These are phyloP conservation scores for Russula foetens DNA, from an alignment of 768 basidiomycete genomes.

Conservation along the genomic window DNA sequence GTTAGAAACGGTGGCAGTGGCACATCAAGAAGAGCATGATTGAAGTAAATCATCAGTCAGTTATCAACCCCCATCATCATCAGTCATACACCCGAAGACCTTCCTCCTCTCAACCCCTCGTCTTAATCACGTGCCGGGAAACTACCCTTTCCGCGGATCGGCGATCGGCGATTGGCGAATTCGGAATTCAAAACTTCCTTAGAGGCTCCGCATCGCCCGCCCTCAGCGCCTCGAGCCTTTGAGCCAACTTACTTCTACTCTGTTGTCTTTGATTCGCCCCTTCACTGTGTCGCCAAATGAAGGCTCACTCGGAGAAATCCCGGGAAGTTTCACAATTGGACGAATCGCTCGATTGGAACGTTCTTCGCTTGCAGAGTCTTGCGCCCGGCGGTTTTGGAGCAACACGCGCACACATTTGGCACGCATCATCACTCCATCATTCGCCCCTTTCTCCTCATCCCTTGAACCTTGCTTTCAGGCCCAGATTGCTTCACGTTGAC, in stretches of 20 bases:
- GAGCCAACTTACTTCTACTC: too few species aligned
- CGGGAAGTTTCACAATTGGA: neutral
- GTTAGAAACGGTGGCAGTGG: too few species aligned
- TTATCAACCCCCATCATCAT: too few species aligned
- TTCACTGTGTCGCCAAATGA: neutral
- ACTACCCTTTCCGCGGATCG: neutral
- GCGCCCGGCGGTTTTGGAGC: conserved; percentile 56
- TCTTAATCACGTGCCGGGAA: conserved; percentile 8
- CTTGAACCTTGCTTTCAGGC: conserved; percentile 32
- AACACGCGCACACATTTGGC: conserved; percentile 52
- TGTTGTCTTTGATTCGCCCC: too few species aligned
- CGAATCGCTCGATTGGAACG: conserved; percentile 35
- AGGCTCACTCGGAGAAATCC: neutral
- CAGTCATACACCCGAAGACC: too few species aligned
- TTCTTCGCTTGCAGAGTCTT: conserved; percentile 40
- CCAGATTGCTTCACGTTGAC: conserved; percentile 29
- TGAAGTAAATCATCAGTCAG: neutral
- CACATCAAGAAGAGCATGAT: neutral
- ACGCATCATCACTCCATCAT: conserved; percentile 21
- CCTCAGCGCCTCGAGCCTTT: too few species aligned
- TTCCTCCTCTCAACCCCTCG: too few species aligned
- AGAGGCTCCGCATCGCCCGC: neutral
- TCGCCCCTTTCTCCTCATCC: conserved; percentile 4
- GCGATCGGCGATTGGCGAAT: neutral
- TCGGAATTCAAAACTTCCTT: neutral